Evolutionary conservation across 306 rosid species (phyloP).

Genomic region (Ochetophila trinervis): DNA sequence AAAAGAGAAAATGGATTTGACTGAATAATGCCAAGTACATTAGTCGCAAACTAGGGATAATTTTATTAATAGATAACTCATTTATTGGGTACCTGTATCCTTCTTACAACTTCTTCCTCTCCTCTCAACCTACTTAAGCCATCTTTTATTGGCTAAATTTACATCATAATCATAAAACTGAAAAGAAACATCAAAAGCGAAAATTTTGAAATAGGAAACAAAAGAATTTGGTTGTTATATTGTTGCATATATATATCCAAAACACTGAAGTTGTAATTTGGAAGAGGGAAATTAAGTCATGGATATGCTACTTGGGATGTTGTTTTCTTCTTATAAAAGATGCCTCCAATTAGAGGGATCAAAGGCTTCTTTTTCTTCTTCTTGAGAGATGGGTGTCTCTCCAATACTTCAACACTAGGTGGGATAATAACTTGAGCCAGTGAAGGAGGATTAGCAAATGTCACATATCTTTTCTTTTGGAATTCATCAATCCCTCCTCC

Average conservation of each 20-base stretch:
- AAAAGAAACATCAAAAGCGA: no score
- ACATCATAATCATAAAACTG: no score
- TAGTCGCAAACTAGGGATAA: no score
- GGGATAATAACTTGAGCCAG: conserved; percentile 41
- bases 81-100: no score
- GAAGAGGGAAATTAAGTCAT: conserved; percentile 13
- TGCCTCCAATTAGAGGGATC: conserved; percentile 56
- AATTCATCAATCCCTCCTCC: conserved; percentile 55
- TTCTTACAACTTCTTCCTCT: no score
- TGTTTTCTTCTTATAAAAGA: conserved; percentile 72
- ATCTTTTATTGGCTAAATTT: no score
- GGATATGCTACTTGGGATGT: conserved; percentile 32
- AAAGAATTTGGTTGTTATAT: background rate
- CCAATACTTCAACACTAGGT: conserved; percentile 48
- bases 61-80: no score
- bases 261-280: background rate
- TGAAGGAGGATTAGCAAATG: conserved; percentile 75
- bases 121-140: no score
- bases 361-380: conserved; percentile 65
- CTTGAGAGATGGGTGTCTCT: conserved; percentile 67
- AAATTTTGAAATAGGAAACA: no score
- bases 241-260: background rate
- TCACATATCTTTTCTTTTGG: conserved; percentile 86
- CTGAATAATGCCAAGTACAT: no score
- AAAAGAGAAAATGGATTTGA: no score